Conservation (phyloP, 495 filamentous ascomycete genomes). For the Acidiella bohemica region DNA sequence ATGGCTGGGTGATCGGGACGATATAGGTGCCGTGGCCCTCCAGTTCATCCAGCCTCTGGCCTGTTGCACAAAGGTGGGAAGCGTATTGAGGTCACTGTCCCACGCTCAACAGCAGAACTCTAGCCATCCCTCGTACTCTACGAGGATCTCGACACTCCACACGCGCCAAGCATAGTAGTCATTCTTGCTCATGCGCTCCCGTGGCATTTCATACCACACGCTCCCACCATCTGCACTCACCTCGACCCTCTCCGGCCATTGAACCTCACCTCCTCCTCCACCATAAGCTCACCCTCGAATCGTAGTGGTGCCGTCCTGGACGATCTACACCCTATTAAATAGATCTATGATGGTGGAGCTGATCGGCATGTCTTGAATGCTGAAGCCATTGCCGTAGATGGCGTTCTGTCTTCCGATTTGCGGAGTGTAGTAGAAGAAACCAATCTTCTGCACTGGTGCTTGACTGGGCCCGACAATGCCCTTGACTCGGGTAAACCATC, state of each 20-base stretch:
- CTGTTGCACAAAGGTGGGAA: too few species aligned
- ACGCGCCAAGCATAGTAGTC: too few species aligned
- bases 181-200: too few species aligned
- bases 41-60: too few species aligned
- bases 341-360: constrained; percentile 46
- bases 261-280: constrained; percentile 44
- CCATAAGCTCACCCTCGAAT: constrained; percentile 50
- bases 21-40: too few species aligned
- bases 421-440: constrained; percentile 47
- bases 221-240: constrained; percentile 43
- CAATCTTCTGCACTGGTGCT: constrained; percentile 33
- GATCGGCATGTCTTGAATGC: constrained; percentile 54
- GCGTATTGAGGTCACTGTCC: too few species aligned
- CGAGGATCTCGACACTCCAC: too few species aligned
- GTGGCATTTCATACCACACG: too few species aligned
- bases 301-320: too few species aligned
- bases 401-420: constrained; percentile 49
- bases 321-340: constrained; percentile 26
- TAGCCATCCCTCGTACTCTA: too few species aligned
- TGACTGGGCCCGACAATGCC: constrained; percentile 33
- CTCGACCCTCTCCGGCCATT: constrained; percentile 46
- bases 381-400: constrained; percentile 30
- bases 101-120: too few species aligned
- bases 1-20: too few species aligned
- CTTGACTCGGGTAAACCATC: constrained; percentile 45